phyloP scores from a whole-genome alignment of 805 yeast species.

The Starmerella kuoi region DNA sequence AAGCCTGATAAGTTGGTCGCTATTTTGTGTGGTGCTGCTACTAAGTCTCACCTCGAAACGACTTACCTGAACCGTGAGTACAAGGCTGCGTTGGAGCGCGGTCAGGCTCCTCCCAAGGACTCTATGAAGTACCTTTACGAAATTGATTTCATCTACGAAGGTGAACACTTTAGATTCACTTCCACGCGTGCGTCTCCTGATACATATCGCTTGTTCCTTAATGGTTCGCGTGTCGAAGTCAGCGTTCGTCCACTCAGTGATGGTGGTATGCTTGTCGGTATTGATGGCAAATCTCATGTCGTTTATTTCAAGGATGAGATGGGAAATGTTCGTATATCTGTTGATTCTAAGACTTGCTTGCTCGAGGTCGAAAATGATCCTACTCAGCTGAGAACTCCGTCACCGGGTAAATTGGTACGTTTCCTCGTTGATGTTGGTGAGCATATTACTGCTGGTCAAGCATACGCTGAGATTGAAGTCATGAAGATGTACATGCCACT shows the following conservation, averaged over 20 bases:
- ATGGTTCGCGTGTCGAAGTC: conserved; percentile 82
- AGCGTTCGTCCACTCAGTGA: conserved; percentile 83
- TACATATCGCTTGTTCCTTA: conserved; percentile 75
- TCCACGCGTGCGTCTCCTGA: conserved; percentile 86
- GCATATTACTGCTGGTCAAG: conserved; percentile 79
- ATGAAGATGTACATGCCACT: conserved; percentile 99
- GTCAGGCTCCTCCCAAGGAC: conserved; percentile 83
- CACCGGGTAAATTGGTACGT: conserved; percentile 95
- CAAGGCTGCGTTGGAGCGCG: conserved; percentile 70
- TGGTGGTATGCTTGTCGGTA: conserved; percentile 79
- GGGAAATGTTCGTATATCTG: conserved; percentile 85
- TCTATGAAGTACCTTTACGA: conserved; percentile 78
- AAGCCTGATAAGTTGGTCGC: conserved; percentile 89
- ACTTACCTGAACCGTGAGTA: conserved; percentile 60
- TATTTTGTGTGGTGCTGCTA: conserved; percentile 92
- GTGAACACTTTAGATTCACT: conserved; percentile 83
- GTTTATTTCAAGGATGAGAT: conserved; percentile 98
- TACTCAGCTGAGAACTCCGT: conserved; percentile 94
- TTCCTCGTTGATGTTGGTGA: conserved; percentile 92
- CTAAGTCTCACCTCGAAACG: conserved; percentile 79
- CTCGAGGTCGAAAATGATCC: conserved; percentile 96
- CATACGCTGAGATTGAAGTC: conserved; percentile 97
- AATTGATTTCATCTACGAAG: conserved; percentile 91
- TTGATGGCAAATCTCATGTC: conserved; percentile 88
- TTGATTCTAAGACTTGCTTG: conserved; percentile 87